Base-by-base conservation (phyloP, 768 basidiomycete species). In the Gloeopeniophorella convolvens region DNA sequence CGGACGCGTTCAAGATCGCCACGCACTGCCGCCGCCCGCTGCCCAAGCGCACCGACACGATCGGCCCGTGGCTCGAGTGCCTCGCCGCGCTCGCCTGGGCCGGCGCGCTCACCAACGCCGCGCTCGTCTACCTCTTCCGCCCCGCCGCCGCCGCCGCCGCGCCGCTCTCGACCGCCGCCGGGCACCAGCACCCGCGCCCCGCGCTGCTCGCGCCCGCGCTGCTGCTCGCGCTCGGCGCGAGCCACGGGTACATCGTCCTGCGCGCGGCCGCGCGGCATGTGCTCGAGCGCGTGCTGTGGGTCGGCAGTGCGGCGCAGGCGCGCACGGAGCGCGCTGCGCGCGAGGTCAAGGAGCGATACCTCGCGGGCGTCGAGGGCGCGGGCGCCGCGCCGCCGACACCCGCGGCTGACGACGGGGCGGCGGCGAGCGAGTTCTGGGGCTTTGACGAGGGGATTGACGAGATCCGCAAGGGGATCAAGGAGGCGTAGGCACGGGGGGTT, bases 1-100 rank as follows among this genome's bases (percentile, higher is more conserved):
- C 85, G 3, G 95, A 99, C 62, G 96, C 96, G 4, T 86, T 95
- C 75, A 97, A 98, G 73, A 87, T 99, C 64, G 82, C 84, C 4
- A 80, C 82, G 4, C 92, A 95, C 61, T 75, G 80, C 45, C 76
- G 91, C 15, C 78, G 91, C 21, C 91, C 95, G 2, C 77, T 95
- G 30, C 93, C 94, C 0, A 66, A 72, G n/a, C 82, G 95, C 18
- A 85, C 87, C 3, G 92, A 94, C 59, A 85, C 86, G 10, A 91
- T 98, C 52, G 95, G 95, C 0, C 88, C 92, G 0, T 99, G 95
- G 95, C 78, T 97, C 35, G 84, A 94, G 44, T 80, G 83, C 11
- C 72, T 99, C 52, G 80, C 84, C 5, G 85, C 90, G 72, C 75
- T 99, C 63, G 78, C 90, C 11, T 98, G 93, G 92, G 71, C 95